Evolutionary conservation across 73 alveolate species (phyloP).

Genomic region (Paramecium octaurelia): DNA sequence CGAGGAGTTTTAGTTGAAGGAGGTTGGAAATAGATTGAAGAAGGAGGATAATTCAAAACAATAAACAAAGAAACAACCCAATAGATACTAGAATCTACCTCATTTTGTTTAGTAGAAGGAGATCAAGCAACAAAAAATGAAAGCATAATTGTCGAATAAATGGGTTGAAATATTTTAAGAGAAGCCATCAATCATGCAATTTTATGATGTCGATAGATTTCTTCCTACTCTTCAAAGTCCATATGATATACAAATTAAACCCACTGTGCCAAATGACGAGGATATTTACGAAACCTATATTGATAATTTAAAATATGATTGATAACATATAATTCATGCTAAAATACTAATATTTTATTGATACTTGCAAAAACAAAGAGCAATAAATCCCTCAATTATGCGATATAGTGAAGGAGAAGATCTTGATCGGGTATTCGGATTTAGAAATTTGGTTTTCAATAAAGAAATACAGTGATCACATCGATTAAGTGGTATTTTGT

Average conservation of each 20-base stretch:
- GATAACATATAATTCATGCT: conserved; percentile 29
- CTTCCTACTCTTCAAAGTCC: neutral
- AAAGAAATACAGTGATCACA: neutral
- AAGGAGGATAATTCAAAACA: neutral
- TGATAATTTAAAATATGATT: conserved; percentile 34
- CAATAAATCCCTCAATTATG: neutral
- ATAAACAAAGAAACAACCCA: neutral
- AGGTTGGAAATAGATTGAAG: neutral
- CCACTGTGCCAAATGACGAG: neutral
- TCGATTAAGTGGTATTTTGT: neutral
- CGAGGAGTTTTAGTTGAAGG: neutral
- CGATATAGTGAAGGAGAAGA: neutral
- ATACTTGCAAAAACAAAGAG: neutral
- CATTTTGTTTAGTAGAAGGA: neutral
- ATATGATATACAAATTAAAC: conserved; percentile 2
- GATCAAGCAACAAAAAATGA: neutral
- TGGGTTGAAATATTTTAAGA: conserved; percentile 42
- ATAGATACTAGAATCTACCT: conserved; percentile 6
- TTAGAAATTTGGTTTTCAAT: neutral
- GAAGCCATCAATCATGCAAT: conserved; percentile 16
- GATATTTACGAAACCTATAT: conserved; percentile 3
- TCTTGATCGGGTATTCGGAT: neutral
- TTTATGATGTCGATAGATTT: conserved; percentile 17
- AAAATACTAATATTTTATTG: conserved; percentile 11
- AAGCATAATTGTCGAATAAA: conserved; percentile 22